A percentile compares a stretch with the other conserved stretches of the same genome.
These are phyloP conservation scores for Platanus orientalis DNA, from an alignment of 164 flowering plant species.

Conservation along the genomic window DNA sequence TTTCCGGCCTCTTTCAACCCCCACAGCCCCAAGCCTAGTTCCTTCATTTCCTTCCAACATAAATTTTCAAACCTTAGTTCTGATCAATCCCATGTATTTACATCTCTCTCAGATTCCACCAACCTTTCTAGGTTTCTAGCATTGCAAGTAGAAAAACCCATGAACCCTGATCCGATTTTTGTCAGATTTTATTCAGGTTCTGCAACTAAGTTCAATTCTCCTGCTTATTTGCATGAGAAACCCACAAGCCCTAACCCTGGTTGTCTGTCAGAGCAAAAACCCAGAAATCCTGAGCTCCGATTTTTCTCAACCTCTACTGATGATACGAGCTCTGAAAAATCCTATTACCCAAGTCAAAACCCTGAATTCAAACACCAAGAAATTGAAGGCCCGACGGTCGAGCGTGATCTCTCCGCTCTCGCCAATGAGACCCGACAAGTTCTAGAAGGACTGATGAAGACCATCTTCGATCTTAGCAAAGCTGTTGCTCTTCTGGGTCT, in stretches of 20 bases:
- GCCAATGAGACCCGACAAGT: conserved; percentile 46
- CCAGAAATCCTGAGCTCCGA: conserved; percentile 1
- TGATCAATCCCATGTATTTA: too few relatives aligned
- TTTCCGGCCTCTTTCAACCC: too few relatives aligned
- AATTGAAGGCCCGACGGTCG: conserved; percentile 36
- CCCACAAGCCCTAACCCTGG: not conserved
- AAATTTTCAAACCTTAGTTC: too few relatives aligned
- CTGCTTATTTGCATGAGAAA: too few relatives aligned
- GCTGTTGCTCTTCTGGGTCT: conserved; percentile 61
- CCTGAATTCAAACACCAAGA: conserved; percentile 29
- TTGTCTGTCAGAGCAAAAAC: not conserved
- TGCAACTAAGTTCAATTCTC: too few relatives aligned
- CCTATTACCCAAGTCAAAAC: conserved; percentile 5
- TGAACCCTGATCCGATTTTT: too few relatives aligned
- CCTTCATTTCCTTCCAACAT: too few relatives aligned
- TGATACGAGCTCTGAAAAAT: not conserved
- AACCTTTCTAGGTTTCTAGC: too few relatives aligned
- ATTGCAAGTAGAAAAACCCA: too few relatives aligned
- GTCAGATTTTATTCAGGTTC: too few relatives aligned
- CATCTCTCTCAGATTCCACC: too few relatives aligned
- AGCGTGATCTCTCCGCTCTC: conserved; percentile 29
- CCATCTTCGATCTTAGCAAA: conserved; percentile 57
- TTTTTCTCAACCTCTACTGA: conserved; percentile 14
- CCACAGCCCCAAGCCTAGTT: too few relatives aligned
- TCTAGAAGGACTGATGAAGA: conserved; percentile 52